Conservation (phyloP, 345 rosid genomes). For the Mallotus nudiflorus region DNA sequence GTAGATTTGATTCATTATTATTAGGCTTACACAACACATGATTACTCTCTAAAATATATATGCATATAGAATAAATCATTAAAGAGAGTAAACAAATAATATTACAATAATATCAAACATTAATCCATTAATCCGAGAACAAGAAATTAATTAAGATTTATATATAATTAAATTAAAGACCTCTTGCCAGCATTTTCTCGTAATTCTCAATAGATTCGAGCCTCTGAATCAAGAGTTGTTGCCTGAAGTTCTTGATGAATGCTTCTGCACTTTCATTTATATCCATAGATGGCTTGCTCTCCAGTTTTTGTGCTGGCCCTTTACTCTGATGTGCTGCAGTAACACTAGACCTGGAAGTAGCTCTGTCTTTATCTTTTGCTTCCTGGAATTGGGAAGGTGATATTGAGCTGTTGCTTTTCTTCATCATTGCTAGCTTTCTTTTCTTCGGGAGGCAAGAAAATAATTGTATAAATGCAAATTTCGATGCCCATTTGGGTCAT, state of each 20-base stretch:
- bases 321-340: background rate
- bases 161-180: constrained; percentile 28
- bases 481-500: no score
- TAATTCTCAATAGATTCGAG: constrained; percentile 76
- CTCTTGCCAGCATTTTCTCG: constrained; percentile 53
- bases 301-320: constrained; percentile 27
- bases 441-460: no score
- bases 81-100: constrained; percentile 8
- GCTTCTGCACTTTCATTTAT: constrained; percentile 71
- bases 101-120: background rate
- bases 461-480: no score
- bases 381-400: constrained; percentile 17
- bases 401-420: constrained; percentile 26
- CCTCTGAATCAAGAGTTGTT: constrained; percentile 65
- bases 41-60: background rate
- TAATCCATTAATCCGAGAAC: background rate
- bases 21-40: background rate
- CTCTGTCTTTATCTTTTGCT: constrained; percentile 17
- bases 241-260: constrained; percentile 71
- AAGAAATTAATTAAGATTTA: background rate
- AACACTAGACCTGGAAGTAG: background rate
- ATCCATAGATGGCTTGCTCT: constrained; percentile 59
- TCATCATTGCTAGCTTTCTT: constrained; percentile 21
- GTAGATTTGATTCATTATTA: background rate
- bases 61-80: no score